Base-by-base conservation (phyloP, 192 early-diverging fungal species). In the Spizellomyces sp. region DNA sequence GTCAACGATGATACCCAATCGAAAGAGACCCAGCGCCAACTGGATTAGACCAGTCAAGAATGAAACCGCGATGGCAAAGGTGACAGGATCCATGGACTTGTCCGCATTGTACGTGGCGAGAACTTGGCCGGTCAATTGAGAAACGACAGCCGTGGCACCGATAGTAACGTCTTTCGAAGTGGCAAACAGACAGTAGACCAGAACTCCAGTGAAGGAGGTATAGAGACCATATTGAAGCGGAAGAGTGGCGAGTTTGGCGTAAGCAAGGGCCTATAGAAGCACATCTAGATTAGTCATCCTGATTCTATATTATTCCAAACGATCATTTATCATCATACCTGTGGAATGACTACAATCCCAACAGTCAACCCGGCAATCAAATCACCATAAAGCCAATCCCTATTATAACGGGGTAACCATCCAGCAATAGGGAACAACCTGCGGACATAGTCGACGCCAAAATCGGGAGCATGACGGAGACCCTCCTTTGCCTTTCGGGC, bases 1-100 rank as follows among this genome's bases (percentile, higher is more conserved):
- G 70, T 95, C 91, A 48, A 96, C 89, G 42, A 96, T 78, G 58
- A 93, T 84, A 6, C 95, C 95, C 12, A 98, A 80, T 6, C 93
- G 90, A 15, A 96, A 72, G 9, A 95, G 64, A 21, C 94, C 95
- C 43, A 98, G 67, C 48, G 83, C 77, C 12, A 88, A 78, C 14
- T 90, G 75, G 22, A 94, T 80, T 19, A 92, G 72, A 19, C 95
- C 95, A 22, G 88, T 80, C 57, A 95, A 79, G 36, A 96, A 80
- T 22, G 92, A 82, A 43, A 94, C 58, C 22, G 86, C 81, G 45
- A 84, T 74, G 12, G 86, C 83, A 58, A 87, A 88, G 55, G 79
- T 64, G 61, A 90, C 77, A 72, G 73, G 46, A 12, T 68, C 63
- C 15, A 63, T 78, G 19, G 72, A 75, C 8, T 66, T 47, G 50